Base-by-base conservation (phyloP, 1,284 basidiomycete genomes). In the Malassezia psittaci region DNA sequence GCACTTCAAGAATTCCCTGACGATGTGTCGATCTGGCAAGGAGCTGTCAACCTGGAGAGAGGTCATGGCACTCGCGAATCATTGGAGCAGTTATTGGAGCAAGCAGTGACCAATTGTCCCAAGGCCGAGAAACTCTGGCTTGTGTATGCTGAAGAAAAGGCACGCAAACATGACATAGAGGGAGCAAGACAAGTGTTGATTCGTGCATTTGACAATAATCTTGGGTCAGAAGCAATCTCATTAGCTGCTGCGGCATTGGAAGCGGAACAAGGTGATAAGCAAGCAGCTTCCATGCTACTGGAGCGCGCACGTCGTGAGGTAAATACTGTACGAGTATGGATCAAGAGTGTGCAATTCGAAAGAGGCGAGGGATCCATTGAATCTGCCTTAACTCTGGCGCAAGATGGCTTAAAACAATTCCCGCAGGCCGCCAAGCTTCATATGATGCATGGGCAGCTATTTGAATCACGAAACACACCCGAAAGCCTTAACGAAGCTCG, bases 161-260 rank as follows among this genome's bases (percentile, higher is more conserved):
- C 90, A 88, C 73, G 88, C 10, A 82, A 83, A 9, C 35, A 46
- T 3, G 88, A 98, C 69, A 85, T 96, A 10, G 81, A 84, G 1
- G 86, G 84, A 12, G 89, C 93, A 0, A 84, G 91, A 46, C 82
- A 84, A 59, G 85, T 94, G 13, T 82, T 98, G 13, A 88, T 85
- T 59, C 82, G 83, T 41, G 90, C 94, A 0, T 96, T 96, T 79
- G 83, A 87, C 59, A 87, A 88, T 45, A 98, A 96, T 73, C 87
- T 90, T 15, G 90, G 96, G 72, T 93, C 88, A 71, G 94, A 98
- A 76, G 84, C 86, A 59, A 96, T 98, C 68, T 98, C 91, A 87
- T 78, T 98, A 40, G 93, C 91, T 0, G 93, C 93, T 18, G 89
- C 94, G 59, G 94, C 96, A 77, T 80, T 96, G 8, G 93, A 96